A percentile compares a stretch with the other conserved stretches of the same genome.
phyloP scores from a whole-genome alignment of 805 yeast species.

The Naumovozyma baii region DNA sequence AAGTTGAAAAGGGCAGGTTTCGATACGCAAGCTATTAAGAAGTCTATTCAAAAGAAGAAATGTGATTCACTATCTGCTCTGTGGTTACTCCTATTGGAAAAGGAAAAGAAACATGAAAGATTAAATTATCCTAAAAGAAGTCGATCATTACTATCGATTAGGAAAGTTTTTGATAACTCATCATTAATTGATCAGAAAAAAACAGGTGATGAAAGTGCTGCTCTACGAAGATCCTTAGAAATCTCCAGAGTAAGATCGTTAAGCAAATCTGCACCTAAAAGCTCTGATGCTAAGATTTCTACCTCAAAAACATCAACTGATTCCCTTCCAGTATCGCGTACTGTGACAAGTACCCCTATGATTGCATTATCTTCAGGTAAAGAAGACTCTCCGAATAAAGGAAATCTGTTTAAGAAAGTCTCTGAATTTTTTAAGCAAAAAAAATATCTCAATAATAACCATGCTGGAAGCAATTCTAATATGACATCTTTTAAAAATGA shows the following conservation, averaged over 20 bases:
- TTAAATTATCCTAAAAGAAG: slow-evolving; percentile 29
- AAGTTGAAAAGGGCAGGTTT: slow-evolving; percentile 52
- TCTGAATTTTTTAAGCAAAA: slow-evolving; percentile 28
- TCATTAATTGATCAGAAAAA: background rate
- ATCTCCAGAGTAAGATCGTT: slow-evolving; percentile 1
- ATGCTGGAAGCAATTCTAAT: background rate
- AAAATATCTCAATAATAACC: slow-evolving; percentile 2
- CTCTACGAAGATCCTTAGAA: slow-evolving; percentile 4
- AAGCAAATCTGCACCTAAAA: background rate
- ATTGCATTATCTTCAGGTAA: background rate
- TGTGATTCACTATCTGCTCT: slow-evolving; percentile 68
- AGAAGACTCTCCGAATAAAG: slow-evolving; percentile 13
- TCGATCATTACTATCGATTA: slow-evolving; percentile 28
- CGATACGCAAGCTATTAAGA: slow-evolving; percentile 49
- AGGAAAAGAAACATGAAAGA: slow-evolving; percentile 28
- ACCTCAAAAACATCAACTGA: background rate
- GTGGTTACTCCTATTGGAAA: slow-evolving; percentile 59
- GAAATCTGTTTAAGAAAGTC: slow-evolving; percentile 27
- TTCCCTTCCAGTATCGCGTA: background rate
- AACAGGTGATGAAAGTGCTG: slow-evolving; percentile 3
- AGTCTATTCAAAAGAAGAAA: slow-evolving; percentile 46
- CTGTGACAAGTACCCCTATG: background rate
- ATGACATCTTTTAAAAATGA: background rate
- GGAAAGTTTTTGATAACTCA: slow-evolving; percentile 22
- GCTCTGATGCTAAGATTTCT: background rate